Conservation (phyloP, 2,329 filamentous ascomycete genomes). For the Calonectria pseudoturangicola region DNA sequence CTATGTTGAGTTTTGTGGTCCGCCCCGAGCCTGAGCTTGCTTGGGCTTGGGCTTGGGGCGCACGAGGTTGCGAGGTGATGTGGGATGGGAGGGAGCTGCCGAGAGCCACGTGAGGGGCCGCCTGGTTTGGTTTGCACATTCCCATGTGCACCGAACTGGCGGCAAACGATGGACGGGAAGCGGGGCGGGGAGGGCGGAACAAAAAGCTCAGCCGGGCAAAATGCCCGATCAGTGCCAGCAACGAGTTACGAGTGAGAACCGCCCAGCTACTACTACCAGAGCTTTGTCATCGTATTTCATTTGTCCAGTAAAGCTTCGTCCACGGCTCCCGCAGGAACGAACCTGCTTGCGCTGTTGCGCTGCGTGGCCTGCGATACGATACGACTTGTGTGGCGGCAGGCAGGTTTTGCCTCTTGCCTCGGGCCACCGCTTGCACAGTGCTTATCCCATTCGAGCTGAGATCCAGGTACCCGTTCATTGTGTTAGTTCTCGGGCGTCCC, state of each 20-base stretch:
- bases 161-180: slow-evolving; percentile 15
- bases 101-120: slow-evolving; percentile 35
- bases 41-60: slow-evolving; percentile 1
- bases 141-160: slow-evolving; percentile 1
- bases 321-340: slow-evolving; percentile 6
- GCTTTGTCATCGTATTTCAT: slow-evolving; percentile 12
- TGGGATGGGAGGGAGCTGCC: slow-evolving; percentile 34
- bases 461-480: slow-evolving; percentile 42
- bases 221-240: slow-evolving; percentile 16
- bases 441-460: slow-evolving; percentile 28
- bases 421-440: slow-evolving; percentile 9
- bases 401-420: slow-evolving; percentile 23
- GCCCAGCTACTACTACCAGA: slow-evolving; percentile 10
- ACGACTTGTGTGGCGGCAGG: slow-evolving; percentile 30
- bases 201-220: slow-evolving; percentile 34
- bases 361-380: neutral
- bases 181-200: slow-evolving; percentile 27
- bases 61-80: slow-evolving; percentile 2
- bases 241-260: slow-evolving; percentile 23
- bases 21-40: slow-evolving; percentile 13
- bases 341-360: neutral
- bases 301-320: neutral
- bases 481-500: slow-evolving; percentile 35
- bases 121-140: slow-evolving; percentile 19
- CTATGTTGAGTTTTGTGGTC: slow-evolving; percentile 6